Base-by-base conservation (phyloP, 306 rosid species). In the Cucumis cinereus region DNA sequence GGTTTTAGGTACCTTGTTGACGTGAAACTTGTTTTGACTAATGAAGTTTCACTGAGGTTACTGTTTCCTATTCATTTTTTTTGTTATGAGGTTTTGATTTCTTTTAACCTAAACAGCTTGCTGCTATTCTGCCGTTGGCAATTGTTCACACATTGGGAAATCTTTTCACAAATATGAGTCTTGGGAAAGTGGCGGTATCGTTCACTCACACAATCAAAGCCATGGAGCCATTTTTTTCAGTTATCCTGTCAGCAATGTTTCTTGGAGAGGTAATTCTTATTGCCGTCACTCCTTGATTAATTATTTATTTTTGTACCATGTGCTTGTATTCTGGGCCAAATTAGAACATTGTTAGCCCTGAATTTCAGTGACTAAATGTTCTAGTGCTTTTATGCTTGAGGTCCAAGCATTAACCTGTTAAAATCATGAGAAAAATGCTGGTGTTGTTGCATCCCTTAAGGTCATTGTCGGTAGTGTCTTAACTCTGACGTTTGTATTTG, bases 161-260 rank as follows among this genome's bases (percentile, higher is more conserved):
- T 62, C 88, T 92, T 80, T 95, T 95, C 74, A 92, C 98, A 11
- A 95, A 95, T 62, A 87, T 90, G 98, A 95, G 99, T 88, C 99
- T 92, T 57, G 99, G 99, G 66, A 92, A 71, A 82, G 99, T 95
- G 43, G 90, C 99, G 9, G 98, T 95, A 67, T 95, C 99, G 20
- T 95, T 95, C 78, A 95, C 99, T 77, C 99, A 95, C 79, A 95
- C 99, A 3, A 89, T 95, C 43, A 95, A 92, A 87, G 97, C 99
- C 23, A 83, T 80, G 85, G 99, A 95, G 84, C 99, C 99, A 62
- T 90, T 95, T 83, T 92, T 92, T 83, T 95, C 99, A 0, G 98
- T 92, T 22, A 17, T 95, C 74, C 92, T 95, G 28, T 95, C 99
- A 66, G 89, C 96, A 10, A 92, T 92, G 92, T 95, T 95, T 77